Evolutionary conservation across 108 stramenopile species (phyloP).

Genomic region (Mayamaea pseudoterrestris): DNA sequence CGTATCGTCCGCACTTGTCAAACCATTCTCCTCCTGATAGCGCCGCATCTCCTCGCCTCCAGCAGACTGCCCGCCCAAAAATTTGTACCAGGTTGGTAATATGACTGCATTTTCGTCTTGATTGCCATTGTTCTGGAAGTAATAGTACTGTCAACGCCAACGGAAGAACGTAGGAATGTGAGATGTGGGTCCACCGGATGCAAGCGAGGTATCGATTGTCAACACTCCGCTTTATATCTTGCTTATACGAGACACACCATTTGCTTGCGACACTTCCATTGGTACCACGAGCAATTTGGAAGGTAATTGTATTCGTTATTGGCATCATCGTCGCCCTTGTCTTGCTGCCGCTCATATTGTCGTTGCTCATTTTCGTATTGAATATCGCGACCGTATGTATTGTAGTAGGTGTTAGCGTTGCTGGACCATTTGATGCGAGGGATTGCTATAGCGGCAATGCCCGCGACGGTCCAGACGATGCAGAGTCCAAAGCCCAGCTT

Average conservation of each 20-base stretch:
- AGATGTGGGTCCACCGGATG: too few species aligned
- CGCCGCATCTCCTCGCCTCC: slow-evolving; percentile 11
- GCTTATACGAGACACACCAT: too few species aligned
- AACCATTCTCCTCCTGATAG: slow-evolving; percentile 22
- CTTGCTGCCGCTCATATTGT: slow-evolving; percentile 25
- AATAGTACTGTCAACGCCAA: slow-evolving; percentile 12
- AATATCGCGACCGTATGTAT: slow-evolving; percentile 14
- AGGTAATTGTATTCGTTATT: slow-evolving; percentile 12
- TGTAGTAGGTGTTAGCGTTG: slow-evolving; percentile 23
- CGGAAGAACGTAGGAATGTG: too few species aligned
- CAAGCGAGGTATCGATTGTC: too few species aligned
- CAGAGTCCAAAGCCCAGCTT: too few species aligned
- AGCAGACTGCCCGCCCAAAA: slow-evolving; percentile 20
- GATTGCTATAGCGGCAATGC: slow-evolving; percentile 20
- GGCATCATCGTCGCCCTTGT: slow-evolving; percentile 15
- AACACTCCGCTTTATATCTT: too few species aligned
- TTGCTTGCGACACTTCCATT: slow-evolving; percentile 24
- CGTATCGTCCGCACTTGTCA: neutral
- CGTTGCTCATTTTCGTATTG: slow-evolving; percentile 32
- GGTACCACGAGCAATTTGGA: slow-evolving; percentile 26
- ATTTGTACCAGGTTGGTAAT: slow-evolving; percentile 28
- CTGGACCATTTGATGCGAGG: slow-evolving; percentile 20
- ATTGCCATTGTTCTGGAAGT: slow-evolving; percentile 8
- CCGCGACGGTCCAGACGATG: slow-evolving; percentile 1
- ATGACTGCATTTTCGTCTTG: slow-evolving; percentile 9